Evolutionary conservation across 768 basidiomycete genomes (phyloP), one percentile per base, ranked within the genome.

Genomic region (Serendipita vermifera): DNA sequence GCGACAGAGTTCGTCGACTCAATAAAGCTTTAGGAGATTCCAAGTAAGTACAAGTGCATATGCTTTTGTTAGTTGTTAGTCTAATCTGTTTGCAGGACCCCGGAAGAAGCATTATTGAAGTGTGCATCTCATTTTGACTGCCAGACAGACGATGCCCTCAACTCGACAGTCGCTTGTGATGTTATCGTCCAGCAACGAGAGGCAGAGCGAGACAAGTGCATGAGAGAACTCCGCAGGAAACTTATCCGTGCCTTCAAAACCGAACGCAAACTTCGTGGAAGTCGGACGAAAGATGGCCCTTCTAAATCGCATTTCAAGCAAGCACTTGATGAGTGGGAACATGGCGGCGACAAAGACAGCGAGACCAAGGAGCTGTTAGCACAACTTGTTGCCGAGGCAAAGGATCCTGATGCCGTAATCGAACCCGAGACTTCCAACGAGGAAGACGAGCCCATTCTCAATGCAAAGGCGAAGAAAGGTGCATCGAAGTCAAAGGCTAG

Each of bases 51-150:
- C 36, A 5, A 20, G 57, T 17, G 33, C 55, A 29, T 36, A 32
- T 31, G 29, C 24, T 40, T 7, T 39, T 5, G 20, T 54, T 22
- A 33, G 15, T 13, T 20, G 15, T 5, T 22, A 22, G 5, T 57
- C 31, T 36, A 22, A 38, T 59, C 24, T 29, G 54, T 55, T 20
- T 29, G 33, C 58, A 91, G 88, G 62, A 79, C 88, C 59, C 88
- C 88, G 2, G 88, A 91, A 64, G 90, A 96, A 71, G 91, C 92
- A 1, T 77, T 97, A 9, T 75, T 97, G 58, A 97, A 97, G 65
- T 85, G 93, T 35, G 94, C 91, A 66, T 93, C 92, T 3, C 92
- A 94, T 66, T 97, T 94, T 67, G 88, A 91, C 61, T 32, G 87
- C 89, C 55, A 79, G 77, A 15, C 76, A 59, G 76, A 78, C 56